Percentiles rank a stretch among this genome's conserved stretches.
Evolutionary conservation across 2,329 filamentous ascomycete species (phyloP).

Genomic region (Fusarium aywerte): DNA sequence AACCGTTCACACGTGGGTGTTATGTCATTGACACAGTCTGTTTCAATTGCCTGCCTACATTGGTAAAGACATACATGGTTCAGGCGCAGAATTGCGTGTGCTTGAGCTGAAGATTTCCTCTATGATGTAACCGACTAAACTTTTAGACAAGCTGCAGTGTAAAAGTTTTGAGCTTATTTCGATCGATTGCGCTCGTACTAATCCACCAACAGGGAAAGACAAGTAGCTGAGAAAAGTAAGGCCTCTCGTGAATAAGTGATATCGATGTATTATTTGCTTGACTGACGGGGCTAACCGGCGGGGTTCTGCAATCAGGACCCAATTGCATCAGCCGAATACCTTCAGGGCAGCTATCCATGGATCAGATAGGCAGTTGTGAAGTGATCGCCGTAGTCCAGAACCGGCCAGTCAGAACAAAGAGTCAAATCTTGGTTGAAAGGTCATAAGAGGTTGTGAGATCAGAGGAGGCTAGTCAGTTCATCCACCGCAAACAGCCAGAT

Average conservation of each 20-base stretch:
- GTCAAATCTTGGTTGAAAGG: conserved; percentile 15
- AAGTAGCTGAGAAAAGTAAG: neutral
- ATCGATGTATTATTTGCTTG: conserved; percentile 13
- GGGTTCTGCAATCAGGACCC: conserved; percentile 12
- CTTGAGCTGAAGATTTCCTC: neutral
- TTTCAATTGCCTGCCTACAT: conserved; percentile 6
- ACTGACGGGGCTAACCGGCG: conserved; percentile 28
- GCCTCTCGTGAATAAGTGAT: neutral
- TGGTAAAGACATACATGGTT: conserved; percentile 16
- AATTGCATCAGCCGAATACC: conserved; percentile 24
- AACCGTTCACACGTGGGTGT: neutral
- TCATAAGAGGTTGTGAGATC: conserved; percentile 19
- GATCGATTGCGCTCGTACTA: conserved; percentile 4
- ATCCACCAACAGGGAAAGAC: neutral
- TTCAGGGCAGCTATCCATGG: conserved; percentile 19
- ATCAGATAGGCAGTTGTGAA: conserved; percentile 24
- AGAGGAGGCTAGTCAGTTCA: conserved; percentile 12
- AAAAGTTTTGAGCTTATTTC: conserved; percentile 1
- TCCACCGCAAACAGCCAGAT: neutral
- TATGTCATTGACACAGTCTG: conserved; percentile 10
- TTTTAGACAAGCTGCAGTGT: neutral
- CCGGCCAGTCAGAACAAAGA: conserved; percentile 33
- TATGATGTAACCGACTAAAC: conserved; percentile 3
- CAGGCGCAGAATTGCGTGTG: neutral
- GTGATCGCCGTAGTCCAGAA: conserved; percentile 31